These are phyloP conservation scores for Brasenia schreberi DNA, from an alignment of 164 flowering plant species.

Conservation along the genomic window DNA sequence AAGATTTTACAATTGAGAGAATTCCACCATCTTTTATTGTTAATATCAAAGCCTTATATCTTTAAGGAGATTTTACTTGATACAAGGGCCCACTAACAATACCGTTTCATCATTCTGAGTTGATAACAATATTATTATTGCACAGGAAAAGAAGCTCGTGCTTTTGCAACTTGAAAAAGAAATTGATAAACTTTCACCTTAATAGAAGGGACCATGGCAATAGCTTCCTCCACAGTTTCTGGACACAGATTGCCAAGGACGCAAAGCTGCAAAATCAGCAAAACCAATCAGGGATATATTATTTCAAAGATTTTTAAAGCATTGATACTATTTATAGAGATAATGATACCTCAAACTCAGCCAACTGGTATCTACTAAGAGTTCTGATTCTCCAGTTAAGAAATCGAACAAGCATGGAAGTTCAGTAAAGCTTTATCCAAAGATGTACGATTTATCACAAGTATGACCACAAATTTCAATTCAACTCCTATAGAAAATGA, in stretches of 20 bases:
- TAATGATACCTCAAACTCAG: constrained; percentile 80
- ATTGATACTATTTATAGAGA: no score
- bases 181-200: constrained; percentile 37
- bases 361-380: constrained; percentile 73
- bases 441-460: no score
- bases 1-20: no score
- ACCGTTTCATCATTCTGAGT: not conserved
- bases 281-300: not conserved
- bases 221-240: constrained; percentile 96
- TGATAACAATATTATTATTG: not conserved
- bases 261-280: constrained; percentile 56
- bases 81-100: not conserved
- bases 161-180: not conserved
- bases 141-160: not conserved
- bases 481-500: no score
- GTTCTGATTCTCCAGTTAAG: constrained; percentile 64
- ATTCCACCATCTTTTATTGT: no score
- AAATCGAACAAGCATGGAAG: not conserved
- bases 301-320: no score
- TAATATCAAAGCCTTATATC: not conserved
- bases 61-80: not conserved
- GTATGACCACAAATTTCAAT: no score
- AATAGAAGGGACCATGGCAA: constrained; percentile 94
- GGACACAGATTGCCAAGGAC: constrained; percentile 98
- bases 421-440: no score